Conservation (phyloP, 192 early-diverging fungal species). For the Piromyces finnis region DNA sequence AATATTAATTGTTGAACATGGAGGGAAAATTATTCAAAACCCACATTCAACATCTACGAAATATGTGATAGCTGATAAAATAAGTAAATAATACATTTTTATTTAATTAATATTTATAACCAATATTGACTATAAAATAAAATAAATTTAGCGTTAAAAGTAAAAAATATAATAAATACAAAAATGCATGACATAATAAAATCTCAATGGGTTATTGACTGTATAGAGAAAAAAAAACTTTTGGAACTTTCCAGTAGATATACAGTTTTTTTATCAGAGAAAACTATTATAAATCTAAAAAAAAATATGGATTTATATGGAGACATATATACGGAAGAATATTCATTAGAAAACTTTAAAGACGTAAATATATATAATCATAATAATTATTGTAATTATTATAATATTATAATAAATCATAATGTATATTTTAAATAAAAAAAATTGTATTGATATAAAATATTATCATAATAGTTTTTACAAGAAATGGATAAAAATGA, state of each 20-base stretch:
- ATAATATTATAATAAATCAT: no score
- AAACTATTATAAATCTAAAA: conserved; percentile 25
- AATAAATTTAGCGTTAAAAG: conserved; percentile 19
- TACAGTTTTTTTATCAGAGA: conserved; percentile 31
- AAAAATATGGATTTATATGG: conserved; percentile 43
- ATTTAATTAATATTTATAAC: no score
- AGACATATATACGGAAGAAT: conserved; percentile 44
- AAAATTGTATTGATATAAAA: no score
- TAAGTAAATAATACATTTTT: conserved; percentile 5
- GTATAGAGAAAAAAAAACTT: conserved; percentile 20
- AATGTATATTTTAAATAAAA: no score
- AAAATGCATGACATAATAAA: conserved; percentile 36
- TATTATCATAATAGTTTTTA: background rate
- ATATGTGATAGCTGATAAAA: conserved; percentile 23
- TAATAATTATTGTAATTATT: no score
- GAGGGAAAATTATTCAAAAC: conserved; percentile 42
- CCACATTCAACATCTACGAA: conserved; percentile 17
- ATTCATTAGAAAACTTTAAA: conserved; percentile 21
- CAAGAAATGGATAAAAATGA: background rate
- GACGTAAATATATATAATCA: conserved; percentile 31
- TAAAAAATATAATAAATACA: conserved; percentile 28
- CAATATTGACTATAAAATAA: no score
- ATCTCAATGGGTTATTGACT: conserved; percentile 44
- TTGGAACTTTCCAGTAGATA: conserved; percentile 35
- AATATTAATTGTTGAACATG: conserved; percentile 30